phyloP scores from a whole-genome alignment of 2,329 filamentous ascomycete species.

The Trichoderma asperellum region DNA sequence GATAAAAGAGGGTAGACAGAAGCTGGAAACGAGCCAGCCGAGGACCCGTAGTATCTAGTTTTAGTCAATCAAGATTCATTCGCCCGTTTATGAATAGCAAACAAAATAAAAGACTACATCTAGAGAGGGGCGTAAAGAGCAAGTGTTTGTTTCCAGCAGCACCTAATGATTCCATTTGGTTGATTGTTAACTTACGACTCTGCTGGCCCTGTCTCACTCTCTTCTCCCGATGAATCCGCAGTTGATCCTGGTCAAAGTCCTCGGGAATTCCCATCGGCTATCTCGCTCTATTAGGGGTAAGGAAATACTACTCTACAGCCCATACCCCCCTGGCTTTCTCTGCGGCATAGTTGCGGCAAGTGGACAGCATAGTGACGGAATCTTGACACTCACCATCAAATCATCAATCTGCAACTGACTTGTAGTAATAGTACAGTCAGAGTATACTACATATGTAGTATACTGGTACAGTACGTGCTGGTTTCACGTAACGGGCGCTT shows the following conservation, averaged over 20 bases:
- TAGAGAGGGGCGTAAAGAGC: not conserved
- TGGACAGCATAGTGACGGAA: not conserved
- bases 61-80: not conserved
- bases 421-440: not conserved
- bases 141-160: slow-evolving; percentile 2
- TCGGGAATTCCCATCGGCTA: not conserved
- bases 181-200: not conserved
- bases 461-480: not conserved
- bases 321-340: not conserved
- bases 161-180: slow-evolving; percentile 11
- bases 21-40: not conserved
- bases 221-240: not conserved
- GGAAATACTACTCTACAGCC: not conserved
- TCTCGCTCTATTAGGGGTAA: not conserved
- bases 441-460: not conserved
- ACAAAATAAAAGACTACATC: not conserved
- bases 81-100: not conserved
- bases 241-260: not conserved
- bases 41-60: not conserved
- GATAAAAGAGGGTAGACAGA: not conserved
- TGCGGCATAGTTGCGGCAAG: not conserved
- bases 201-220: not conserved
- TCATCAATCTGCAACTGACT: not conserved
- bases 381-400: not conserved
- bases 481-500: not conserved